A percentile compares a stretch with the other conserved stretches of the same genome.
Evolutionary conservation across 1,284 basidiomycete genomes (phyloP).

Genomic region (Leccinum huronense): DNA sequence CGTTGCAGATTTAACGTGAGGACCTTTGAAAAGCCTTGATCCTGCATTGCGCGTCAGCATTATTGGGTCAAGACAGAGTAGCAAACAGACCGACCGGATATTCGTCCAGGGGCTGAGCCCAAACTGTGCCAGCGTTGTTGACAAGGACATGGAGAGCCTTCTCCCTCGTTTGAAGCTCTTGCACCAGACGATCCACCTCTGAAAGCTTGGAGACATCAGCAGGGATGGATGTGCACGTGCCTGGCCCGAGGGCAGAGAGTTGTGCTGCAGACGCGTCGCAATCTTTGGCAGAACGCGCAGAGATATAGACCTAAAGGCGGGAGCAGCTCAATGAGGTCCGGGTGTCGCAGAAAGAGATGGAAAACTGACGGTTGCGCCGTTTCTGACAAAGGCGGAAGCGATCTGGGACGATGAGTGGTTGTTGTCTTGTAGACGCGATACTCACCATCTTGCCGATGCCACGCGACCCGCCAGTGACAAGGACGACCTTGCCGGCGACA

Average conservation of each 20-base stretch:
- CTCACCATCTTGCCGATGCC: constrained; percentile 70
- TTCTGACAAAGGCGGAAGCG: constrained; percentile 62
- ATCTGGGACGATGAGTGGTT: constrained; percentile 44
- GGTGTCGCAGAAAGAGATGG: background rate
- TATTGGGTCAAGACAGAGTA: constrained; percentile 2
- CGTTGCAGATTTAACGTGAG: constrained; percentile 67
- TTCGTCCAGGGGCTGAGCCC: constrained; percentile 57
- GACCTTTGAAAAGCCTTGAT: constrained; percentile 57
- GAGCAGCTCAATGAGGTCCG: background rate
- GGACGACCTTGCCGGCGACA: constrained; percentile 60
- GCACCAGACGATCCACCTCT: constrained; percentile 55
- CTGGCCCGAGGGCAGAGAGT: constrained; percentile 55
- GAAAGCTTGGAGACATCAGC: constrained; percentile 60
- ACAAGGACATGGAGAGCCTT: constrained; percentile 58
- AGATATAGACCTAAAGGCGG: constrained; percentile 59
- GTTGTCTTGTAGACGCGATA: constrained; percentile 7
- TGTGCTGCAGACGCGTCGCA: constrained; percentile 57
- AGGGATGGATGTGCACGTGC: constrained; percentile 56
- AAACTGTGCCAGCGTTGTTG: constrained; percentile 69
- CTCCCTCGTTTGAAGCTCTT: constrained; percentile 53
- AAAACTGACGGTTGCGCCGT: constrained; percentile 55
- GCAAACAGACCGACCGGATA: constrained; percentile 52
- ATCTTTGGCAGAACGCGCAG: constrained; percentile 57
- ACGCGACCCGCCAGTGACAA: constrained; percentile 71
- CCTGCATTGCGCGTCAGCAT: constrained; percentile 37